Evolutionary conservation across 2,329 filamentous ascomycete species (phyloP), one percentile per base, ranked within the genome.

Genomic region (Colletotrichum nymphaeae): DNA sequence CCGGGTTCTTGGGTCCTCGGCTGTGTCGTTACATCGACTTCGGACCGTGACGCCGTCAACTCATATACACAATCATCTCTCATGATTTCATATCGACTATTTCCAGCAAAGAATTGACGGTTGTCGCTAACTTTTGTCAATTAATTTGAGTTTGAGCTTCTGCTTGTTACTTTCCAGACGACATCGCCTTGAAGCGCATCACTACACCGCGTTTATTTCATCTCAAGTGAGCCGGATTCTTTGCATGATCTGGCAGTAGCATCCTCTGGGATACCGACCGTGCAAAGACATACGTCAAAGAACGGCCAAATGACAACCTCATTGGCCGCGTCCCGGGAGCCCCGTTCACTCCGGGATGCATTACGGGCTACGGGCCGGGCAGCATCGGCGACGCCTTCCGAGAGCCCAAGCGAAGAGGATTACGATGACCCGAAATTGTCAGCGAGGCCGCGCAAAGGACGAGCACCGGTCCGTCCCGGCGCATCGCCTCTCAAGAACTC

Each of bases 331-430:
- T 55, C 49, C 24, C 49, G 42, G 12, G 71, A 62, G 19, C 28
- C 76, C 12, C 70, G 30, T 19, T 74, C 78, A 9, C 65, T 79
- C n/a, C 76, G 75, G 46, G 74, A 79, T 9, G 78, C 77, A 22
- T 55, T 79, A 46, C 63, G 60, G 16, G 52, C 71, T 7, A 49
- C 74, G 19, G 52, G 56, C 37, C 68, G 52, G 28, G 37, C 53
- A 11, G 56, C 35, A 11, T 30, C 22, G n/a, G 30, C 67, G 4
- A 42, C 76, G 73, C 75, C 78, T 37, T 85, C 83, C 2, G 85
- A 85, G 16, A 85, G 82, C 16, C 79, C 84, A 2, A 87, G 84
- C 49, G 85, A 86, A 67, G 85, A 87, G 74, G 85, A 87, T 67
- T 86, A 86, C 59, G 84, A 87, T 37, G 82, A 84, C 19, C 46